phyloP scores from a whole-genome alignment of 768 basidiomycete species.

The Lactarius psammicola region DNA sequence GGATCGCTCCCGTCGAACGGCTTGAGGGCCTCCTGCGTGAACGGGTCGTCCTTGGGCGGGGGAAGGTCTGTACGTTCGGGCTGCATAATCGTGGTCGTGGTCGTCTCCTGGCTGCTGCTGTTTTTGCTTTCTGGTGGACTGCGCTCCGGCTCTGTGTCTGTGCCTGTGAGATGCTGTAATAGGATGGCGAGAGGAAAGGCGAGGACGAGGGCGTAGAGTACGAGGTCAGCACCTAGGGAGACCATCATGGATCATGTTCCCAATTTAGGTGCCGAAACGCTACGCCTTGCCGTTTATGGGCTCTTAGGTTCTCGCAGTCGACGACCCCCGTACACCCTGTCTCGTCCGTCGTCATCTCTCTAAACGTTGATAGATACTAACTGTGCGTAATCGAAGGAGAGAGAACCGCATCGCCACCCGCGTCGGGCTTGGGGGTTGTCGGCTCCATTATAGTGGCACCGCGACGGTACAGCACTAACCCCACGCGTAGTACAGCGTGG shows the following conservation, averaged over 20 bases:
- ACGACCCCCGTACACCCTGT: slow-evolving; percentile 5
- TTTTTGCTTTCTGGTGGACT: slow-evolving; percentile 14
- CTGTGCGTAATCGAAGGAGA: background rate
- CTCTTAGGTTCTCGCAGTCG: background rate
- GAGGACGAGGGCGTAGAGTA: slow-evolving; percentile 37
- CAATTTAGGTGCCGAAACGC: background rate
- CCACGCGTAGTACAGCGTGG: too few species aligned
- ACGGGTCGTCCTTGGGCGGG: slow-evolving; percentile 77
- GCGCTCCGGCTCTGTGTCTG: slow-evolving; percentile 15
- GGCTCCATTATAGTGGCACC: too few species aligned
- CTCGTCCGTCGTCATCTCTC: background rate
- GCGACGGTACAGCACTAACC: too few species aligned
- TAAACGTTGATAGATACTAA: too few species aligned
- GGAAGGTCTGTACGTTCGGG: slow-evolving; percentile 55
- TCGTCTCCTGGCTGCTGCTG: slow-evolving; percentile 33
- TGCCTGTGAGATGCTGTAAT: slow-evolving; percentile 24
- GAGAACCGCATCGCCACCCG: background rate
- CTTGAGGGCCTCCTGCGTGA: slow-evolving; percentile 65
- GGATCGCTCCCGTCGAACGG: slow-evolving; percentile 67
- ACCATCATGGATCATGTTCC: slow-evolving; percentile 9
- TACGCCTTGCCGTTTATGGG: slow-evolving; percentile 5
- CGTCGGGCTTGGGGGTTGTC: too few species aligned
- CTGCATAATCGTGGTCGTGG: slow-evolving; percentile 69
- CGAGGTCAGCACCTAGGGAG: slow-evolving; percentile 27
- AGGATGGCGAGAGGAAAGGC: slow-evolving; percentile 36